Evolutionary conservation across 805 yeast genomes (phyloP), one percentile per base, ranked within the genome.

Genomic region (Pichia cephalocereana): DNA sequence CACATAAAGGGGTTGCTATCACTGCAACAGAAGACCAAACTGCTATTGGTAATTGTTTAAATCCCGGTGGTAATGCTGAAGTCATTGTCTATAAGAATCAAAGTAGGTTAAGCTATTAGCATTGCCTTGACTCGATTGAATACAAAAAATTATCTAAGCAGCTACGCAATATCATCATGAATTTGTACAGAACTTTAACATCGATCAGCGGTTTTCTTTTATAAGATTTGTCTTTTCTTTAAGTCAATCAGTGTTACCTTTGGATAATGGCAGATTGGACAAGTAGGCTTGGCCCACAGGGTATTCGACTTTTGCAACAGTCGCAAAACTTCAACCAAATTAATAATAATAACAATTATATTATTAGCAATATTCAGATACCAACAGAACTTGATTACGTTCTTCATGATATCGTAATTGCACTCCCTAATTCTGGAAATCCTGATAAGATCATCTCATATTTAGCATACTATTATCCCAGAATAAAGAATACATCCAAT

Each of bases 391-490:
- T 77, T 38, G 82, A 77, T 57, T 72, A 62, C 48, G 54, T 77
- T 32, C 61, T 77, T 11, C 57, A 72, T 49, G 75, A 75, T 23
- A 55, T 77, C 27, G 51, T 74, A 34, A 61, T 63, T 50, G 37
- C 37, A 14, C 8, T 34, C 8, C 79, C 81, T 0, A 57, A 54
- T 19, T 52, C 64, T 2, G 57, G 63, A 9, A 56, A 59, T 15
- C 43, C 58, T 2, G 60, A 60, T 19, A 57, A 56, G 47, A 55
- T 70, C 6, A 54, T 76, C 17, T 75, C 80, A 1, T 74, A 75
- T 56, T 47, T 77, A 23, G 76, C 71, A 46, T 72, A 76, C 55
- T 77, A 77, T 54, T 59, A 75, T 46, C 82, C 82, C 1, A 71
- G 59, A 43, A 62, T 77, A 45, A 76, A 75, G 55, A 67, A 69